Percentiles rank a stretch among this genome's conserved stretches.
phyloP scores from a whole-genome alignment of 257 asterid species.

The Euphrasia confusa region DNA sequence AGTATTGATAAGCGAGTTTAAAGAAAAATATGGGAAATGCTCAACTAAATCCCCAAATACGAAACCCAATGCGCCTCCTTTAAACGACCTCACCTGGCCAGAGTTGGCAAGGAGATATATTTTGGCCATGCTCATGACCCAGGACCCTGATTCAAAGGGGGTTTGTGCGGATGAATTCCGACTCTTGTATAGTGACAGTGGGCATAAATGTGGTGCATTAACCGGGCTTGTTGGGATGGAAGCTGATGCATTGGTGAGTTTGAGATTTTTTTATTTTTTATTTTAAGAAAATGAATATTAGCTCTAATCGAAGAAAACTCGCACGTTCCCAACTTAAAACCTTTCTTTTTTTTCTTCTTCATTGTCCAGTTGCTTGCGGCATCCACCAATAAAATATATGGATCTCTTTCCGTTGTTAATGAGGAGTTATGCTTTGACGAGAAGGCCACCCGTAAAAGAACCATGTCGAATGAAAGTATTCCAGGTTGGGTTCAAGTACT shows the following conservation, averaged over 20 bases:
- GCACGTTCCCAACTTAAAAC: too few species aligned
- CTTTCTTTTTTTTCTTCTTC: background rate
- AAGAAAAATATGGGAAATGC: background rate
- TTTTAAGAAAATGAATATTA: too few species aligned
- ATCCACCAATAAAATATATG: slow-evolving; percentile 13
- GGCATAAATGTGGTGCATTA: slow-evolving; percentile 6
- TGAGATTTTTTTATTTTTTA: background rate
- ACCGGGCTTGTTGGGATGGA: slow-evolving; percentile 14
- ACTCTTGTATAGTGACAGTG: slow-evolving; percentile 17
- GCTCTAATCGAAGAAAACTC: too few species aligned
- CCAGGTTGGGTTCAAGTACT: slow-evolving; percentile 54
- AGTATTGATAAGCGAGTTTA: background rate
- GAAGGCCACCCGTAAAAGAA: background rate
- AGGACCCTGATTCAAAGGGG: background rate
- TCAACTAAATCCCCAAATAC: background rate
- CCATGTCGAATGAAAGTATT: slow-evolving; percentile 20
- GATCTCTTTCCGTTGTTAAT: background rate
- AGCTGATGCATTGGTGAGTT: slow-evolving; percentile 20
- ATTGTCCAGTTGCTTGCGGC: slow-evolving; percentile 19
- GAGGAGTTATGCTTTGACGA: background rate
- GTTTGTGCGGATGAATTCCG: too few species aligned
- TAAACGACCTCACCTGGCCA: slow-evolving; percentile 20
- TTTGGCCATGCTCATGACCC: background rate
- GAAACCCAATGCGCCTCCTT: background rate
- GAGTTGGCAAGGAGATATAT: slow-evolving; percentile 22